Base-by-base conservation (phyloP, 805 yeast genomes). In the Starmerella khaoyaiensis region DNA sequence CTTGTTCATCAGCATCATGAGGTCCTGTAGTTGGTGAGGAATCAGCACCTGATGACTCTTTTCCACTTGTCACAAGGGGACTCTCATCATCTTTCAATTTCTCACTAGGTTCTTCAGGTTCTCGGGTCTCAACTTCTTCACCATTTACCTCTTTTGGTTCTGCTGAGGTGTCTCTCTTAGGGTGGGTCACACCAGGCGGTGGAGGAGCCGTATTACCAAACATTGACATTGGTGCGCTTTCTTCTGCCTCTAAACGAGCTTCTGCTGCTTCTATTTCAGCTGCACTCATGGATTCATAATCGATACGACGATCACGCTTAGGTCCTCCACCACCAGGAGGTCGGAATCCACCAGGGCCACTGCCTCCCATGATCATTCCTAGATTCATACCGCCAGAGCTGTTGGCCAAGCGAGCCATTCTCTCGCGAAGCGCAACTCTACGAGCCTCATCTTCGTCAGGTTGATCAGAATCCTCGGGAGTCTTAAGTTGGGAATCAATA, bases 351-450 rank as follows among this genome's bases (percentile, higher is more conserved):
- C 32, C 31, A n/a, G 8, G 15, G 21, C 33, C 40, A 11, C 43
- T 36, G 41, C 35, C 45, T 17, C 50, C 52, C 45, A 51, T 45
- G 31, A 49, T 31, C 48, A 46, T 42, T 4, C 53, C 58, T 9
- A 56, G 54, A 30, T 75, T 69, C 75, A 79, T 71, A 61, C 79
- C 69, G 4, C 84, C 84, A 16, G 94, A 93, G 0, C 95, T 83
- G 23, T 93, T 93, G 0, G 96, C 79, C 15, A 87, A 69, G 50
- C 77, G 81, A n/a, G 98, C 97, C 95, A 87, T 87, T 43, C 96
- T 71, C 46, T 80, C 95, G 16, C 93, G 76, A 36, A 87, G 64
- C 5, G 77, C 81, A 33, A 77, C 69, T 50, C 90, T 71, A 39
- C 78, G 71, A 4, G 76, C 65, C 4, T 64, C 74, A 3, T 61